Evolutionary conservation across 306 rosid genomes (phyloP).

Genomic region (Ormosia emarginata): DNA sequence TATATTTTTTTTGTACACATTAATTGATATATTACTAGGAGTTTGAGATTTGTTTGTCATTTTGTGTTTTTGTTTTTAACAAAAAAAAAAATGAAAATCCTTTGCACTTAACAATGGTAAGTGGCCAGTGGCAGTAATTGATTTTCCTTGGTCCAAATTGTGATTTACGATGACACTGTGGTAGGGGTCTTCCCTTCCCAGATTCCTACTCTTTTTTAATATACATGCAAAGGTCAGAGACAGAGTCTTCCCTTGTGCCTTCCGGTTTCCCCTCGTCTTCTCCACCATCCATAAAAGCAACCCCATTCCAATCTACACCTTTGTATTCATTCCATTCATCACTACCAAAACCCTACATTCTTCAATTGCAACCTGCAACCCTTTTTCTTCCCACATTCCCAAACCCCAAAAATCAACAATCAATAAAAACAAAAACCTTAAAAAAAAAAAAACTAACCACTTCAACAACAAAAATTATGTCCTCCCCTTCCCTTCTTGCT

Average conservation of each 20-base stretch:
- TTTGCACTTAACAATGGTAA: too few relatives aligned
- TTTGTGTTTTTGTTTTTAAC: too few relatives aligned
- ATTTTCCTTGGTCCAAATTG: neutral
- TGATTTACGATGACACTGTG: neutral
- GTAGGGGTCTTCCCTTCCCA: neutral
- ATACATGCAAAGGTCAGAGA: too few relatives aligned
- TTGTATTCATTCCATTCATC: neutral
- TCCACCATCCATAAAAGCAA: neutral
- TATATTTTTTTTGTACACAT: too few relatives aligned
- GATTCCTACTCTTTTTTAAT: neutral
- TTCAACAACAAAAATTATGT: neutral
- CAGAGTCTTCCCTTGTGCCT: too few relatives aligned
- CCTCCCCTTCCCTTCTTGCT: slow-evolving; percentile 65
- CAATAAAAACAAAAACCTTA: too few relatives aligned
- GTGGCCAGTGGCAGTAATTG: neutral
- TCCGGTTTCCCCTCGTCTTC: neutral
- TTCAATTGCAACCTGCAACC: neutral
- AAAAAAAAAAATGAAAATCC: too few relatives aligned
- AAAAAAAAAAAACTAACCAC: neutral
- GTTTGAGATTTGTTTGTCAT: too few relatives aligned
- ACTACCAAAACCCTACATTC: neutral
- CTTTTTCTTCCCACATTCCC: neutral
- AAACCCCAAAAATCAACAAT: neutral
- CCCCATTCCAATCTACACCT: neutral
- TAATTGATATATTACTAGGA: too few relatives aligned